phyloP scores from a whole-genome alignment of 108 stramenopile species.

The Skeletonema potamos region DNA sequence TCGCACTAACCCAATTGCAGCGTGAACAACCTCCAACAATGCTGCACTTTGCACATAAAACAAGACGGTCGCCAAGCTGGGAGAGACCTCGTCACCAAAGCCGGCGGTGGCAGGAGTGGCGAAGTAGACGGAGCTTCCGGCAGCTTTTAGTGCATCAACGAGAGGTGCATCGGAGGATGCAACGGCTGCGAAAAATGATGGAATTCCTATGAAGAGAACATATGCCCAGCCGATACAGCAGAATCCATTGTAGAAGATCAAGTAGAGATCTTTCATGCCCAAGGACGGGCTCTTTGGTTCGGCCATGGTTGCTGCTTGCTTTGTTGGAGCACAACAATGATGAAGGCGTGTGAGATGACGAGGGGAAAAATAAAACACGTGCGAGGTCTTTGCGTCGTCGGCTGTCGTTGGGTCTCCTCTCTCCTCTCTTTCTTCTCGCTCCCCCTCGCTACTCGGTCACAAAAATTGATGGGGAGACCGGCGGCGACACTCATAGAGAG shows the following conservation, averaged over 20 bases:
- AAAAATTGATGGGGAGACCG: too few relatives aligned
- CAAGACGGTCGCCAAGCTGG: constrained; percentile 45
- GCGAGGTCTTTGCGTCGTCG: not conserved
- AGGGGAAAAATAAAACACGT: not conserved
- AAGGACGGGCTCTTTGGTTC: constrained; percentile 3
- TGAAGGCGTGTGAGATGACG: not conserved
- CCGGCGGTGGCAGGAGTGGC: constrained; percentile 49
- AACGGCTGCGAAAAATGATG: constrained; percentile 37
- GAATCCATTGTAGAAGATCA: constrained; percentile 85
- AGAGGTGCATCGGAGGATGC: constrained; percentile 11
- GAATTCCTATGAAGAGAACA: constrained; percentile 62
- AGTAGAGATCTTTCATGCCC: constrained; percentile 67
- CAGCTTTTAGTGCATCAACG: constrained; percentile 4
- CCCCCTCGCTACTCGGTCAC: too few relatives aligned
- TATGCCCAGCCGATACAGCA: constrained; percentile 89
- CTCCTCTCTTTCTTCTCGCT: not conserved
- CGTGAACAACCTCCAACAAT: constrained; percentile 90
- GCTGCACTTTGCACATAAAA: constrained; percentile 76
- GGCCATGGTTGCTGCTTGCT: not conserved
- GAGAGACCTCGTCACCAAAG: constrained; percentile 26
- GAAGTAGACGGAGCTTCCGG: constrained; percentile 29
- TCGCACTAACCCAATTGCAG: constrained; percentile 88
- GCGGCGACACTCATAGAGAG: too few relatives aligned
- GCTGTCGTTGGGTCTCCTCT: too few relatives aligned
- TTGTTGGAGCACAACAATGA: not conserved